phyloP scores from a whole-genome alignment of 2,329 filamentous ascomycete genomes.

The Tricladium varicosporioides region DNA sequence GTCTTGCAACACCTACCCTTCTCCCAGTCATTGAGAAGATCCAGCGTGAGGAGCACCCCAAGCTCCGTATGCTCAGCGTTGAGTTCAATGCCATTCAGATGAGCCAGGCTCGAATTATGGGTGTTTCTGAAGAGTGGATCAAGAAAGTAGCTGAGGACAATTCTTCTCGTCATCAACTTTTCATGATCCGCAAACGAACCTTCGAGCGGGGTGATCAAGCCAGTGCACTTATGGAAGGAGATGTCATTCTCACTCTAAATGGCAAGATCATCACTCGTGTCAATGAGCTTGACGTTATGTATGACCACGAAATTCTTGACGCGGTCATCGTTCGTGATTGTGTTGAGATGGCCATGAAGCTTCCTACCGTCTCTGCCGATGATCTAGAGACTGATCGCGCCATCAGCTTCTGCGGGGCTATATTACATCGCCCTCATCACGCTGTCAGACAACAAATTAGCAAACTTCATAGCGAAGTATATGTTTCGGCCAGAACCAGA shows the following conservation, averaged over 20 bases:
- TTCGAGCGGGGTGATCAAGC: slow-evolving; percentile 61
- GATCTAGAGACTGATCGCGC: slow-evolving; percentile 91
- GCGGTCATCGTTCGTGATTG: slow-evolving; percentile 85
- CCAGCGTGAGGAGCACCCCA: slow-evolving; percentile 73
- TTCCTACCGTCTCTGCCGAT: slow-evolving; percentile 83
- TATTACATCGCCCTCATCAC: slow-evolving; percentile 90
- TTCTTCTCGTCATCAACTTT: slow-evolving; percentile 89
- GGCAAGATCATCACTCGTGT: slow-evolving; percentile 90
- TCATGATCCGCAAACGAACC: slow-evolving; percentile 93
- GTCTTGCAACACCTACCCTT: slow-evolving; percentile 82
- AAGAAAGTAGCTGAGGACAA: slow-evolving; percentile 85
- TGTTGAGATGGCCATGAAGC: slow-evolving; percentile 70
- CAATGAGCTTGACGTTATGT: slow-evolving; percentile 94
- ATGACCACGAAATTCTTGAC: slow-evolving; percentile 78
- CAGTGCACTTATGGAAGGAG: slow-evolving; percentile 78
- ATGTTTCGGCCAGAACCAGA: slow-evolving; percentile 82
- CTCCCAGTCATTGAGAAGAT: slow-evolving; percentile 87
- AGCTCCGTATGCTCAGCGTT: slow-evolving; percentile 86
- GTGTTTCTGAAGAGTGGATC: slow-evolving; percentile 94
- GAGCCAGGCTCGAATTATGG: slow-evolving; percentile 96
- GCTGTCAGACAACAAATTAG: slow-evolving; percentile 96
- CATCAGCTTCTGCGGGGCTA: slow-evolving; percentile 91
- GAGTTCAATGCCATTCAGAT: slow-evolving; percentile 96
- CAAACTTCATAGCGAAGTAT: slow-evolving; percentile 93
- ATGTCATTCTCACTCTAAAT: slow-evolving; percentile 89